Percentiles rank a stretch among this genome's conserved stretches.
Conservation (phyloP, 2,329 filamentous ascomycete genomes). For the Colletotrichum phormii region DNA sequence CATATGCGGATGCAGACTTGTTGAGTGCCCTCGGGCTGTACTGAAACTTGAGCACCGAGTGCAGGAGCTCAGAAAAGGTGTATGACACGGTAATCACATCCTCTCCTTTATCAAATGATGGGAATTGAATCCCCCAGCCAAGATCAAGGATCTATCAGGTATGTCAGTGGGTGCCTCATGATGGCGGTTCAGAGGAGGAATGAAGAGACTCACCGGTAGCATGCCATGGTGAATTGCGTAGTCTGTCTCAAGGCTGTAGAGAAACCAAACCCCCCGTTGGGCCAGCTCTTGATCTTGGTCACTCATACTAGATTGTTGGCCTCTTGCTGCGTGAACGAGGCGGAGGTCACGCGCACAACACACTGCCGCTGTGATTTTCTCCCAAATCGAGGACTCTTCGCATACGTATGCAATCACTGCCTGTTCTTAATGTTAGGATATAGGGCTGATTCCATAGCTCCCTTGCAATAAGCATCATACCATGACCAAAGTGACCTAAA, state of each 20-base stretch:
- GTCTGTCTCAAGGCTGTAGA: constrained; percentile 24
- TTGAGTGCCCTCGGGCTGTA: constrained; percentile 23
- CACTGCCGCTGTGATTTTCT: constrained; percentile 24
- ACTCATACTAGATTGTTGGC: constrained; percentile 15
- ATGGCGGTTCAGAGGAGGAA: neutral
- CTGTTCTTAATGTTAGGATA: neutral
- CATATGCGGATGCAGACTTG: constrained; percentile 9
- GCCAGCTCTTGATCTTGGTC: constrained; percentile 20
- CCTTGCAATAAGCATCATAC: neutral
- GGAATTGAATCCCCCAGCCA: constrained; percentile 14
- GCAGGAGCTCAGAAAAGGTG: constrained; percentile 27
- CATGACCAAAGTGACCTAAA: constrained; percentile 4
- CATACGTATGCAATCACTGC: constrained; percentile 21
- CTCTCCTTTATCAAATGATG: constrained; percentile 19
- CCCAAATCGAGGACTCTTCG: constrained; percentile 17
- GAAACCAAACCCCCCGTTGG: constrained; percentile 26
- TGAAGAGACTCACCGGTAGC: constrained; percentile 16
- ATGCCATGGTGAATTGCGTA: constrained; percentile 30
- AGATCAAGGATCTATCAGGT: constrained; percentile 13
- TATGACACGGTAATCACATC: constrained; percentile 26
- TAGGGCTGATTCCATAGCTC: neutral
- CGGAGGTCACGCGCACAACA: constrained; percentile 31
- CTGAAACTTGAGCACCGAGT: constrained; percentile 24
- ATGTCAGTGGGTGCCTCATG: neutral
- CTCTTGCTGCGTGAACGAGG: constrained; percentile 18